Evolutionary conservation across 2,329 filamentous ascomycete species (phyloP).

Genomic region (Simplicillium sp.): DNA sequence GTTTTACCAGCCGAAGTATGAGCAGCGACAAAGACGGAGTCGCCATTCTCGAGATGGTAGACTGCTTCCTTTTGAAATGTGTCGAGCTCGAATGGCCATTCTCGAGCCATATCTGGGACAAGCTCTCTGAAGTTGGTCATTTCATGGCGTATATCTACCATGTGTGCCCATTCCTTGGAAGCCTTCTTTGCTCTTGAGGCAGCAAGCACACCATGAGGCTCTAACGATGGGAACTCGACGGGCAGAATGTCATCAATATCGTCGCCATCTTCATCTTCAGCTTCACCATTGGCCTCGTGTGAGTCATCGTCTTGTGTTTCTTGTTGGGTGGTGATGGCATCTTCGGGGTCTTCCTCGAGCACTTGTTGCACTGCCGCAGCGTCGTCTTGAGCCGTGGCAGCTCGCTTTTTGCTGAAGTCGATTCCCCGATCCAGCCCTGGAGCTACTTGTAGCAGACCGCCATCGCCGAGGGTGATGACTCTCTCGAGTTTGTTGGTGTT

Average conservation of each 20-base stretch:
- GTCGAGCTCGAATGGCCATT: conserved; percentile 96
- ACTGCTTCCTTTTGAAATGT: conserved; percentile 98
- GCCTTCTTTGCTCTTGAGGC: conserved; percentile 63
- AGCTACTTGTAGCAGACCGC: conserved; percentile 69
- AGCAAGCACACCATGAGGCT: conserved; percentile 70
- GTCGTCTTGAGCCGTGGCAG: conserved; percentile 46
- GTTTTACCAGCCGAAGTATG: conserved; percentile 98
- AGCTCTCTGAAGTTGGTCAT: conserved; percentile 91
- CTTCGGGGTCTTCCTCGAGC: conserved; percentile 42
- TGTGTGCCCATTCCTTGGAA: conserved; percentile 90
- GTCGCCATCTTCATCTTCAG: conserved; percentile 39
- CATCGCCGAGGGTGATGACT: conserved; percentile 74
- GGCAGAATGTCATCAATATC: conserved; percentile 82
- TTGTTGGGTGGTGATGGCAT: conserved; percentile 14
- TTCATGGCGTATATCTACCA: conserved; percentile 89
- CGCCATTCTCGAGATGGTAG: conserved; percentile 91
- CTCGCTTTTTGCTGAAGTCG: conserved; percentile 53
- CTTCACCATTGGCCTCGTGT: conserved; percentile 14
- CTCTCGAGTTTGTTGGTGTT: conserved; percentile 60
- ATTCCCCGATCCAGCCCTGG: conserved; percentile 77
- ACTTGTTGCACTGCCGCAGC: conserved; percentile 62
- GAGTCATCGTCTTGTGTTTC: conserved; percentile 19
- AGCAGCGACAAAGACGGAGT: conserved; percentile 95
- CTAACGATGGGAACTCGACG: conserved; percentile 84
- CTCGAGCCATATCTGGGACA: conserved; percentile 89